Base-by-base conservation (phyloP, 805 yeast species). In the Candida parachauliodes region DNA sequence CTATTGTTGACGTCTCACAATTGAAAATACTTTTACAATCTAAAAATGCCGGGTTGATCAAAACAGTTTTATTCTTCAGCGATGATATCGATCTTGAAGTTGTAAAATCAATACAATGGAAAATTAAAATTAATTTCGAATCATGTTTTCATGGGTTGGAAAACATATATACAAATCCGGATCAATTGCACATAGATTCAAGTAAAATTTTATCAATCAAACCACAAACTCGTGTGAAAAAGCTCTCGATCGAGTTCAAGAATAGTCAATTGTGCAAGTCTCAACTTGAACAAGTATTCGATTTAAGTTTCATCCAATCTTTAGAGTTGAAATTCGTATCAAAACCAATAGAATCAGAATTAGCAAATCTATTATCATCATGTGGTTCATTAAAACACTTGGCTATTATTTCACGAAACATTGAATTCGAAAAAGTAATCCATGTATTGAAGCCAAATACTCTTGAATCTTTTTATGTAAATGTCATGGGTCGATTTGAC, bases 371-470 rank as follows among this genome's bases (percentile, higher is more conserved):
- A n/a, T 10, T 35, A 11, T 12, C 25, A 3, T 15, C 30, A 9
- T 30, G 36, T 15, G 16, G 9, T 5, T n/a, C 17, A 2, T 20
- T 39, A 14, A 12, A 21, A 17, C 35, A 39, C 11, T 19, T 39
- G 12, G 42, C 39, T 10, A 39, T 39, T 4, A 23, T 34, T 15
- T 28, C 31, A 8, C 31, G 17, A 22, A 39, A 39, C 17, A 36
- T 39, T 11, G 28, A 39, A 22, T 39, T 39, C 27, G 39, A 34
- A 20, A 39, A 39, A 18, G 8, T 39, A 4, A 21, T 39, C 14
- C 17, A 29, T 12, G 12, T 5, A 18, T 18, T 39, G 5, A 15
- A 15, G 8, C 17, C 35, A n/a, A 30, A 39, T 19, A 23, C 24
- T 11, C 14, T 39, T 5, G 21, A 15, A 17, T 20, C 32, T 5